phyloP scores from a whole-genome alignment of 2,329 filamentous ascomycete genomes.

The Fusarium sp. region DNA sequence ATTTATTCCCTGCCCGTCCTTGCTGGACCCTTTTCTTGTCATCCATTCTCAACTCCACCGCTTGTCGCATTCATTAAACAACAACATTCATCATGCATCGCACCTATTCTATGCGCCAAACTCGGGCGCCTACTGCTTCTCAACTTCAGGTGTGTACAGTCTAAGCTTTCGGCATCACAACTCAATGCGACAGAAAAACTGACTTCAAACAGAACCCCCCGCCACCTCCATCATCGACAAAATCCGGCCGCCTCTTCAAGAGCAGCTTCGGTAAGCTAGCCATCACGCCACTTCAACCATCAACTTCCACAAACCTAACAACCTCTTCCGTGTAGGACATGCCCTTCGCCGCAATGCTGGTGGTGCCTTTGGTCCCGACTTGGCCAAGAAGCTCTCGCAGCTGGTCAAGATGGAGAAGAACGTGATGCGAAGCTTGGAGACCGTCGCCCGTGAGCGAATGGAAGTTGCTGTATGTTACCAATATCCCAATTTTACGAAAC shows the following conservation, averaged over 20 bases:
- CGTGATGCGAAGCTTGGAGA: conserved; percentile 97
- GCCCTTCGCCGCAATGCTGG: conserved; percentile 79
- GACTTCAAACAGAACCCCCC: conserved; percentile 78
- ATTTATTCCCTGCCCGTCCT: conserved; percentile 39
- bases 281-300: not conserved
- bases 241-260: conserved; percentile 88
- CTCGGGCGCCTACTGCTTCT: conserved; percentile 94
- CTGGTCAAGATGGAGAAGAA: conserved; percentile 99
- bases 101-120: conserved; percentile 98
- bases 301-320: conserved; percentile 17
- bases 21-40: conserved; percentile 30
- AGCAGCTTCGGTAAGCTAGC: conserved; percentile 80
- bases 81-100: conserved; percentile 80
- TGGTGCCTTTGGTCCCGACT: conserved; percentile 83
- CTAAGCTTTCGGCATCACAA: not conserved
- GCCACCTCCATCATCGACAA: conserved; percentile 90
- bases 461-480: conserved; percentile 86
- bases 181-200: conserved; percentile 6
- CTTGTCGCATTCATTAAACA: conserved; percentile 38
- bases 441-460: conserved; percentile 96
- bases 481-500: too few species aligned
- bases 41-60: conserved; percentile 35
- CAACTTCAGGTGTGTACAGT: conserved; percentile 66
- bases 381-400: conserved; percentile 97
- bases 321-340: conserved; percentile 62